phyloP scores from a whole-genome alignment of 352 stramenopile genomes.

The Phytophthora litchii region DNA sequence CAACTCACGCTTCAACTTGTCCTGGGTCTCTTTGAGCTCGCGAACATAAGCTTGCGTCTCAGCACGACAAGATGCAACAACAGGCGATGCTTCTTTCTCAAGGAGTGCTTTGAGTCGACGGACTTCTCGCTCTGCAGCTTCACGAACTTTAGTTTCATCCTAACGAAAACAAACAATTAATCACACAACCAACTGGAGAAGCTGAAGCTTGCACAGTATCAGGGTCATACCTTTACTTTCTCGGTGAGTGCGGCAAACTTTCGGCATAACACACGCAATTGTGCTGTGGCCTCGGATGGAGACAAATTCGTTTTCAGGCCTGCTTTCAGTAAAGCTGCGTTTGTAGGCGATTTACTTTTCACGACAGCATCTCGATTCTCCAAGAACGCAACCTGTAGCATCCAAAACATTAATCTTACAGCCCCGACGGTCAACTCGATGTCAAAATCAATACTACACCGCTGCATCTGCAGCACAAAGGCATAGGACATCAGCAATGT shows the following conservation, averaged over 20 bases:
- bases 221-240: slow-evolving; percentile 74
- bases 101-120: slow-evolving; percentile 68
- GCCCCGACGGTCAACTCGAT: neutral
- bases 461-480: slow-evolving; percentile 23
- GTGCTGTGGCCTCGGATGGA: slow-evolving; percentile 66
- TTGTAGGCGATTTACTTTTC: slow-evolving; percentile 50
- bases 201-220: neutral
- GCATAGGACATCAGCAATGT: neutral
- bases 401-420: neutral
- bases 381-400: slow-evolving; percentile 34
- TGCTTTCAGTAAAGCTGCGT: slow-evolving; percentile 51
- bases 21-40: slow-evolving; percentile 67
- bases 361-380: slow-evolving; percentile 32
- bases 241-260: slow-evolving; percentile 85
- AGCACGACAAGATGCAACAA: slow-evolving; percentile 57
- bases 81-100: slow-evolving; percentile 54
- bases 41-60: slow-evolving; percentile 70
- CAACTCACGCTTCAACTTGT: slow-evolving; percentile 65
- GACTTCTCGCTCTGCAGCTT: slow-evolving; percentile 79
- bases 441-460: slow-evolving; percentile 6
- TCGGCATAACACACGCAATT: slow-evolving; percentile 80
- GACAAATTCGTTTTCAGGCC: slow-evolving; percentile 67
- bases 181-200: neutral
- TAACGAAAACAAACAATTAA: slow-evolving; percentile 17
- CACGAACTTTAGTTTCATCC: slow-evolving; percentile 76